phyloP scores from a whole-genome alignment of 1,284 basidiomycete species.

The Ganoderma lingzhi region DNA sequence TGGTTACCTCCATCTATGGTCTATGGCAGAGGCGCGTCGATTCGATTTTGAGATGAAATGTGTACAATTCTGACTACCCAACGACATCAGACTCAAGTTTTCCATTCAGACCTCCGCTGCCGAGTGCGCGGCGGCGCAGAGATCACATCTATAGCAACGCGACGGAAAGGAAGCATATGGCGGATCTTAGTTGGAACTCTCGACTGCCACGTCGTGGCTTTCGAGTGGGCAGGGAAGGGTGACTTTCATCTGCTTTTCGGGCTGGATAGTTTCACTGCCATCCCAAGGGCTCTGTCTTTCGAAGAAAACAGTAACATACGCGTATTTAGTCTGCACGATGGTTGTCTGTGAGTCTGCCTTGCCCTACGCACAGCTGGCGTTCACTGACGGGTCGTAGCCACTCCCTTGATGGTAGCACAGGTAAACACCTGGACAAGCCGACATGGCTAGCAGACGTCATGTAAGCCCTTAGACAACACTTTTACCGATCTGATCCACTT shows the following conservation, averaged over 20 bases:
- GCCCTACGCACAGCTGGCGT: too few species aligned
- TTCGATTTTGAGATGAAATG: neutral
- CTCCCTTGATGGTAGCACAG: neutral
- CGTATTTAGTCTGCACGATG: too few species aligned
- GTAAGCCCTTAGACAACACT: neutral
- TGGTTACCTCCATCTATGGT: neutral
- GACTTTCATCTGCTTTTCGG: neutral
- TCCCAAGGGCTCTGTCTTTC: neutral
- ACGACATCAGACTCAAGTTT: neutral
- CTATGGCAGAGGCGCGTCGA: neutral
- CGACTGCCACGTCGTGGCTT: neutral
- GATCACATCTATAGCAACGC: neutral
- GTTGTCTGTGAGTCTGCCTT: too few species aligned
- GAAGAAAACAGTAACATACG: neutral
- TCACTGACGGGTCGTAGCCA: too few species aligned
- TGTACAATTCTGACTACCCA: neutral
- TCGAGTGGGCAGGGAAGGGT: too few species aligned
- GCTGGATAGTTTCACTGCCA: neutral
- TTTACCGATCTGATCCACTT: neutral
- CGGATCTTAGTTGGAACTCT: neutral
- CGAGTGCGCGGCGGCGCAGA: neutral
- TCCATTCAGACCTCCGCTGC: neutral
- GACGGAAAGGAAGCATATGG: neutral
- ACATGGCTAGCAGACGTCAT: neutral
- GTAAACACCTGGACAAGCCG: neutral